Evolutionary conservation across 306 rosid species (phyloP).

Genomic region (Trifolium dubium): DNA sequence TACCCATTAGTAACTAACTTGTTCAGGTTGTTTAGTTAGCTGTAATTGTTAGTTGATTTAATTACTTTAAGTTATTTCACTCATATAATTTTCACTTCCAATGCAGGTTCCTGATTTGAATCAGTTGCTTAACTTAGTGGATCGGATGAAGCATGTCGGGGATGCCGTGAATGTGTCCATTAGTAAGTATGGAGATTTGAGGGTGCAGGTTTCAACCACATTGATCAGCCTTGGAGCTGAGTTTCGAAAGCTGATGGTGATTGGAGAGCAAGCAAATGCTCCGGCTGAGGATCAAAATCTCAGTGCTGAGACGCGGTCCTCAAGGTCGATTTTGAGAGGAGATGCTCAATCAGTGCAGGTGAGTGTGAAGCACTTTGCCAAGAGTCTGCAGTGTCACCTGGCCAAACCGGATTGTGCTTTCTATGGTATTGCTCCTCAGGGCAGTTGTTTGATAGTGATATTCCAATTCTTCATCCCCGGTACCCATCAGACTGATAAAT

Average conservation of each 20-base stretch:
- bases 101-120: constrained; percentile 72
- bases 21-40: constrained; percentile 1
- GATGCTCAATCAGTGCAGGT: constrained; percentile 90
- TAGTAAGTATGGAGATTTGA: constrained; percentile 82
- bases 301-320: constrained; percentile 75
- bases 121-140: constrained; percentile 87
- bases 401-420: constrained; percentile 96
- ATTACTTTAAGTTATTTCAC: background rate
- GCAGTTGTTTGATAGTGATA: constrained; percentile 79
- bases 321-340: constrained; percentile 69
- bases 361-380: constrained; percentile 89
- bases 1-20: background rate
- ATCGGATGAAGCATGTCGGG: constrained; percentile 86
- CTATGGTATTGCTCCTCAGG: constrained; percentile 85
- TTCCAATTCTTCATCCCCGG: constrained; percentile 74
- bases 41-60: background rate
- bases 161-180: constrained; percentile 76
- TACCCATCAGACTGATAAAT: constrained; percentile 79
- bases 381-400: constrained; percentile 88
- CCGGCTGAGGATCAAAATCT: constrained; percentile 75
- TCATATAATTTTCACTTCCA: background rate
- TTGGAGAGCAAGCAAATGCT: constrained; percentile 74
- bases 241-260: constrained; percentile 71
- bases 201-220: constrained; percentile 79
- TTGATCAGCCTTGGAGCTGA: constrained; percentile 87